Base-by-base conservation (phyloP, 768 basidiomycete species). In the Coprinellus aureogranulatus region DNA sequence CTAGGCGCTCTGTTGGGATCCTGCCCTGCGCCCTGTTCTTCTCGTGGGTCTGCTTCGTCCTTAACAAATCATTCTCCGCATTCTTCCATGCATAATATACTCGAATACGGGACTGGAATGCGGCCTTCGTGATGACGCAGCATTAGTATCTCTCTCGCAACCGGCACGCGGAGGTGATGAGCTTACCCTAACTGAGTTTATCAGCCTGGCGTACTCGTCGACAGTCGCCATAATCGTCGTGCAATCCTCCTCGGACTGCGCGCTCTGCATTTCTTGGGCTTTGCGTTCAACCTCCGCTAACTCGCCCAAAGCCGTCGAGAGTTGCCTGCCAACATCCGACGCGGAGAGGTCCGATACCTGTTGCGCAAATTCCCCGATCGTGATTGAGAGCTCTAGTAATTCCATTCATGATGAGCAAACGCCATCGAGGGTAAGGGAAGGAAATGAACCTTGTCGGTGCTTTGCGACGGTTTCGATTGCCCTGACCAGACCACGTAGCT, bases 121-220 rank as follows among this genome's bases (percentile, higher is more conserved):
- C 92, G 59, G 92, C 78, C 92, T 96, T 34, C n/a, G n/a, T 34
- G 14, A 34, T 34, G 8, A 14, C 34, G 34, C n/a, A n/a, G n/a
- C n/a, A n/a, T n/a, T n/a, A n/a, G n/a, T n/a, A n/a, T n/a, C n/a
- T n/a, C n/a, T n/a, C n/a, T n/a, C n/a, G n/a, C n/a, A n/a, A n/a
- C n/a, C n/a, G n/a, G 44, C 45, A 2, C 12, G 6, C 54, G 54
- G 27, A 11, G 40, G 25, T 10, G 8, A 6, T 50, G 8, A 16
- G 76, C 90, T 54, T 68, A 92, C 92, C 59, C 92, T 81, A 53
- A 95, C 93, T 56, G 90, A 92, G 63, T 83, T 86, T 60, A 96
- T 90, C 53, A 98, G 78, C 52, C 96, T 81, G n/a, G 93, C 84
- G 68, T 98, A 98, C 71, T 97, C 94, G 66, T 98, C 96, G 47